Percentiles rank a stretch among this genome's conserved stretches.
phyloP scores from a whole-genome alignment of 352 stramenopile genomes.

The Globisporangium nodosum region DNA sequence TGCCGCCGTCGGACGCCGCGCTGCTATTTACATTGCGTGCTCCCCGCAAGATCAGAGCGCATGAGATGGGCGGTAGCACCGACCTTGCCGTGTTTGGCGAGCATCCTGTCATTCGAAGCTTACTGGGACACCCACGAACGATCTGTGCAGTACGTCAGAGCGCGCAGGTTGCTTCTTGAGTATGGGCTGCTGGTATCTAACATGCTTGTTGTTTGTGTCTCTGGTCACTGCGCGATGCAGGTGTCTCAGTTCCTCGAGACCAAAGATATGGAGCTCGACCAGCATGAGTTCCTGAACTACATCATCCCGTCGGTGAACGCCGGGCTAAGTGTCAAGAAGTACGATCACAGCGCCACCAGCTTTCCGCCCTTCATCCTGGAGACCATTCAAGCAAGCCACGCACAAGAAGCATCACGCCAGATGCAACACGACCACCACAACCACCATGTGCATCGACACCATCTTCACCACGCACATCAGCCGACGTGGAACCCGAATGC shows the following conservation, averaged over 20 bases:
- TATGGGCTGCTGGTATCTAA: not conserved
- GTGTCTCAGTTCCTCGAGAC: constrained; percentile 77
- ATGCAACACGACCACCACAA: constrained; percentile 21
- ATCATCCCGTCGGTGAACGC: constrained; percentile 79
- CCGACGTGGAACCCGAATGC: constrained; percentile 1
- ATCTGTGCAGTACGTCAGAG: constrained; percentile 53
- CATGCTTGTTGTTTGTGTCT: too few species aligned
- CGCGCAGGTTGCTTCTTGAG: not conserved
- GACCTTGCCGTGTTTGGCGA: constrained; percentile 57
- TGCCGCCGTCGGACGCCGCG: constrained; percentile 61
- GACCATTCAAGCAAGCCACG: constrained; percentile 2
- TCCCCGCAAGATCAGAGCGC: constrained; percentile 62
- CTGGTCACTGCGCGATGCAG: constrained; percentile 9
- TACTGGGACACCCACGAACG: constrained; percentile 57
- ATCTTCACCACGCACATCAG: constrained; percentile 10
- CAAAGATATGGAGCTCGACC: constrained; percentile 80
- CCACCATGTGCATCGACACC: constrained; percentile 9
- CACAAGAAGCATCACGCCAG: constrained; percentile 12
- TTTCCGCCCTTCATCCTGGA: constrained; percentile 10
- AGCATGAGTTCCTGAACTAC: constrained; percentile 76
- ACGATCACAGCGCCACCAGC: constrained; percentile 9
- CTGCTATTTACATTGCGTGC: constrained; percentile 73
- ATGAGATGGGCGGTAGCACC: constrained; percentile 72
- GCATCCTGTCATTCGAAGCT: constrained; percentile 54
- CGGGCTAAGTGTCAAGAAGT: constrained; percentile 43